Conservation (phyloP, 331 rosid genomes). For the Acacia pycnantha region DNA sequence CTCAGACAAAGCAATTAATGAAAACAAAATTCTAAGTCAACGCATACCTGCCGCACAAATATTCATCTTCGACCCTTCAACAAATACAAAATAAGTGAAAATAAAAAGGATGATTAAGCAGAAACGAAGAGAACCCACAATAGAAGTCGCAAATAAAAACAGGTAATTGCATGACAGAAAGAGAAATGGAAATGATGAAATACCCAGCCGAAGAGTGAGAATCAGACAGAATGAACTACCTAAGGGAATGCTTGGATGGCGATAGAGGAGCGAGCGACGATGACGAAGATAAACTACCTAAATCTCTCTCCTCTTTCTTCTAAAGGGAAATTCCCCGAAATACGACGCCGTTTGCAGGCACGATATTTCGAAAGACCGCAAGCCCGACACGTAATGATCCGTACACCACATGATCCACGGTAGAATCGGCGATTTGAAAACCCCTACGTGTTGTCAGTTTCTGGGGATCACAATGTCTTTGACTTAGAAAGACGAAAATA, state of each 20-base stretch:
- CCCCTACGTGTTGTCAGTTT: neutral
- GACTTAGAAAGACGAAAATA: neutral
- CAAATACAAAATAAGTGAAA: neutral
- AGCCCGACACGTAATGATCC: neutral
- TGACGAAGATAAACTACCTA: neutral
- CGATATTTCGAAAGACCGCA: neutral
- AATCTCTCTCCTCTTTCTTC: neutral
- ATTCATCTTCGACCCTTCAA: slow-evolving; percentile 22
- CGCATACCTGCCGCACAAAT: slow-evolving; percentile 19
- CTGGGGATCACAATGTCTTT: neutral
- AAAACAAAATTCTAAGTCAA: neutral
- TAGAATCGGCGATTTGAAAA: neutral
- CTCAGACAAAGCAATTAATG: neutral
- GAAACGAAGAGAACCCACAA: neutral
- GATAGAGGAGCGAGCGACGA: neutral
- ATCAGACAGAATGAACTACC: neutral
- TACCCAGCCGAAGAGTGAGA: neutral
- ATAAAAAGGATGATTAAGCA: neutral
- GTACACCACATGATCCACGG: neutral
- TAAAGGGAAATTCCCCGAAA: too few species aligned
- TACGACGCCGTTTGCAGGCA: neutral
- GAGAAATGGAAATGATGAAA: neutral
- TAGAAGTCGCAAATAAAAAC: neutral
- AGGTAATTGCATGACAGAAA: slow-evolving; percentile 3
- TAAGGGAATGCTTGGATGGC: neutral